Evolutionary conservation across 1,139 yeast genomes (phyloP).

Genomic region (Yarrowia galli): DNA sequence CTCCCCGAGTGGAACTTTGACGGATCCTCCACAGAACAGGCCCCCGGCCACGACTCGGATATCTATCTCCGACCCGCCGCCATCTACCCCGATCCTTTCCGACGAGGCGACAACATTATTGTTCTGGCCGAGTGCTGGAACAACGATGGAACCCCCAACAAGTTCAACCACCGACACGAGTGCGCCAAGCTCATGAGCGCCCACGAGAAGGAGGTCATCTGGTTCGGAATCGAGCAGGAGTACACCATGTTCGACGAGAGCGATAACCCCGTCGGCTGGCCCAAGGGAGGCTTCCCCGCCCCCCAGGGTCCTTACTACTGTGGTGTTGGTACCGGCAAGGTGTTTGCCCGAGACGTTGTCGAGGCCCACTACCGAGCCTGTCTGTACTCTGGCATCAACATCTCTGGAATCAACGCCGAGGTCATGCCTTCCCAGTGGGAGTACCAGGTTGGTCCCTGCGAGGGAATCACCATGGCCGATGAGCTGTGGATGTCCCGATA

Average conservation of each 20-base stretch:
- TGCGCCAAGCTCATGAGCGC: slow-evolving; percentile 96
- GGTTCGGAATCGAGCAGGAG: slow-evolving; percentile 99
- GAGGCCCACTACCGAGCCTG: slow-evolving; percentile 99
- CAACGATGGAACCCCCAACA: slow-evolving; percentile 99
- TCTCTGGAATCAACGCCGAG: slow-evolving; percentile 98
- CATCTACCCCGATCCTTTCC: slow-evolving; percentile 93
- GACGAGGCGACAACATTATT: slow-evolving; percentile 95
- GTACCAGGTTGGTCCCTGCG: slow-evolving; percentile 99
- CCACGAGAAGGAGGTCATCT: slow-evolving; percentile 80
- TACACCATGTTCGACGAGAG: slow-evolving; percentile 93
- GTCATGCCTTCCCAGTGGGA: slow-evolving; percentile 99
- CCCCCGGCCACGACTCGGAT: slow-evolving; percentile 98
- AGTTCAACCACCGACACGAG: slow-evolving; percentile 97
- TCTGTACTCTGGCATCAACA: slow-evolving; percentile 84
- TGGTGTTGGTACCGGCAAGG: slow-evolving; percentile 99
- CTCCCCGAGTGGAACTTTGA: slow-evolving; percentile 99
- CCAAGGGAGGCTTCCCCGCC: slow-evolving; percentile 99
- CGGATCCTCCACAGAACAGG: slow-evolving; percentile 98
- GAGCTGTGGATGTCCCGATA: slow-evolving; percentile 96
- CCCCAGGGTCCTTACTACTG: slow-evolving; percentile 99
- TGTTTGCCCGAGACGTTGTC: slow-evolving; percentile 95
- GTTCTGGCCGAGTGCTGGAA: slow-evolving; percentile 97
- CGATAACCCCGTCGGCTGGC: slow-evolving; percentile 97
- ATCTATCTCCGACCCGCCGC: slow-evolving; percentile 93
- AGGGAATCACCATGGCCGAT: slow-evolving; percentile 96